Percentiles rank a stretch among this genome's conserved stretches.
phyloP scores from a whole-genome alignment of 2,329 filamentous ascomycete species.

The Beauveria pseudobassiana region DNA sequence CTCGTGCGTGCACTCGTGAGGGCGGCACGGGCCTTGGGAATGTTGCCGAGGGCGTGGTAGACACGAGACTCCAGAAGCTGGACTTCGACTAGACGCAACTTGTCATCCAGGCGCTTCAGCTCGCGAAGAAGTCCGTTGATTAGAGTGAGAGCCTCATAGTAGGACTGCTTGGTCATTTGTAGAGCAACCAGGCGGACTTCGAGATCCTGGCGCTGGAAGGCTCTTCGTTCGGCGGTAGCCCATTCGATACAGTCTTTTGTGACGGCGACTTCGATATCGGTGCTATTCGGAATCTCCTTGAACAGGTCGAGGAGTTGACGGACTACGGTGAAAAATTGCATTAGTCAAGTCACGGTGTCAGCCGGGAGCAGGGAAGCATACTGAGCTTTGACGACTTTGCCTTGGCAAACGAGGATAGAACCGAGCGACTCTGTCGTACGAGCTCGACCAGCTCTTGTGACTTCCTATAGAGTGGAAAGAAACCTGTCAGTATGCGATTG shows the following conservation, averaged over 20 bases:
- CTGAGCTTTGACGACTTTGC: conserved; percentile 97
- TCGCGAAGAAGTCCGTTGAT: conserved; percentile 96
- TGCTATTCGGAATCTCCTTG: conserved; percentile 85
- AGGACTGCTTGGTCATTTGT: conserved; percentile 95
- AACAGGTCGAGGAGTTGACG: conserved; percentile 95
- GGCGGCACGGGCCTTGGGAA: conserved; percentile 89
- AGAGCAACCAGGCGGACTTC: conserved; percentile 90
- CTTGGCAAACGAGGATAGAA: conserved; percentile 94
- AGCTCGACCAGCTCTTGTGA: conserved; percentile 80
- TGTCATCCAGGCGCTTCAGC: conserved; percentile 96
- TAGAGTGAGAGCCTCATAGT: conserved; percentile 92
- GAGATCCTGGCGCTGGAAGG: conserved; percentile 95
- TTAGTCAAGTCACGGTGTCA: neutral
- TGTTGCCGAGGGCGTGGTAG: conserved; percentile 95
- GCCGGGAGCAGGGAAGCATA: conserved; percentile 39
- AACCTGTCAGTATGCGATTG: conserved; percentile 19
- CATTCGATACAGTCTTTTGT: conserved; percentile 99
- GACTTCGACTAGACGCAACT: conserved; percentile 94
- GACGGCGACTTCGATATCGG: conserved; percentile 87
- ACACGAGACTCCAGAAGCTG: conserved; percentile 95
- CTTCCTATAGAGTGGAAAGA: conserved; percentile 43
- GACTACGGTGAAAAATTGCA: conserved; percentile 46
- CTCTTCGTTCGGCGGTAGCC: conserved; percentile 88
- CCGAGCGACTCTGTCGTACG: conserved; percentile 81
- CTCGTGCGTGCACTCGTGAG: conserved; percentile 91